Evolutionary conservation across 2,329 filamentous ascomycete genomes (phyloP).

Genomic region (Pseudopithomyces chartarum): DNA sequence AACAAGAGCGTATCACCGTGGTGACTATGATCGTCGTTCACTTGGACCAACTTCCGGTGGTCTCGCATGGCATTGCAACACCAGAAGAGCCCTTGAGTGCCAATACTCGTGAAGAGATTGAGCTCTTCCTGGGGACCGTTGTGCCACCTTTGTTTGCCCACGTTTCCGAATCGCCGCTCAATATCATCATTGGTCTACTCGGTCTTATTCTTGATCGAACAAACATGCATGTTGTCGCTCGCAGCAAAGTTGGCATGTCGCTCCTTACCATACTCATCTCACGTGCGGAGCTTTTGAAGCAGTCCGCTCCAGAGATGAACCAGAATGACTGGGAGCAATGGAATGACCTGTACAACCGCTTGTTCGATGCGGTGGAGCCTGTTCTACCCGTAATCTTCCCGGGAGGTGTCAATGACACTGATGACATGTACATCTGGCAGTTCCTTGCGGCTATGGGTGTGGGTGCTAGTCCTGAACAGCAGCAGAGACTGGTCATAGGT

Average conservation of each 20-base stretch:
- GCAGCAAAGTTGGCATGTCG: conserved; percentile 84
- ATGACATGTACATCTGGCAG: conserved; percentile 98
- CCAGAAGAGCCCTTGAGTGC: conserved; percentile 71
- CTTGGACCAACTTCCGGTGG: conserved; percentile 88
- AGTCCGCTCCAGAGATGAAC: conserved; percentile 70
- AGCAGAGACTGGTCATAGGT: conserved; percentile 89
- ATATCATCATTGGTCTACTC: conserved; percentile 88
- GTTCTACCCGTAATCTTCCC: conserved; percentile 87
- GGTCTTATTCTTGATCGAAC: conserved; percentile 81
- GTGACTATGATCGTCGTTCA: conserved; percentile 95
- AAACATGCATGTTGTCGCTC: conserved; percentile 82
- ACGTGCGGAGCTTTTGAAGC: conserved; percentile 90
- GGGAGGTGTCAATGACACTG: conserved; percentile 83
- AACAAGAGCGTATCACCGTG: conserved; percentile 91
- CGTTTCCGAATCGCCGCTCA: conserved; percentile 86
- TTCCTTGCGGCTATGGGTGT: conserved; percentile 95
- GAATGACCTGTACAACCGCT: conserved; percentile 78
- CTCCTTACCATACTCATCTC: conserved; percentile 94
- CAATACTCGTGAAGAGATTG: conserved; percentile 85
- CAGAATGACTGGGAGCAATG: conserved; percentile 76
- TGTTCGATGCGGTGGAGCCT: conserved; percentile 88
- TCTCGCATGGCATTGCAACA: conserved; percentile 76
- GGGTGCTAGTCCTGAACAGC: conserved; percentile 89
- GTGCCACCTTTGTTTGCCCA: conserved; percentile 90
- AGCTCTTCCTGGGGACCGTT: conserved; percentile 84